Conservation (phyloP, 139 green algal genomes). For the Zygnema circumcarinatum region DNA sequence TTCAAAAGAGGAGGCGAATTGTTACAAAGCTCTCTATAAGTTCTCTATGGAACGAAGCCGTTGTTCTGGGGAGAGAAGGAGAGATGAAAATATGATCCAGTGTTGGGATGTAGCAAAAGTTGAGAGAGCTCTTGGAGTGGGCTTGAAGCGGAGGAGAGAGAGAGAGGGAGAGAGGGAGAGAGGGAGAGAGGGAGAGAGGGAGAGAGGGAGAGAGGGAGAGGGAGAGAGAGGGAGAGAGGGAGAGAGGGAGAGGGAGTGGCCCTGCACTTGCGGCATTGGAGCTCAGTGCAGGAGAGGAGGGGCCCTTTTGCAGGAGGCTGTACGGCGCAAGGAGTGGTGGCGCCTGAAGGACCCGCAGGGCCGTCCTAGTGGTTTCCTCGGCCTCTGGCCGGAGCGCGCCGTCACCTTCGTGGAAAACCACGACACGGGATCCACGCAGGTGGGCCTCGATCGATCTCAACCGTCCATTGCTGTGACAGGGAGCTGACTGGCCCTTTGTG, state of each 20-base stretch:
- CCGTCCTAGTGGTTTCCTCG: constrained; percentile 65
- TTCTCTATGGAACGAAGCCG: background rate
- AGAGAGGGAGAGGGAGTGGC: background rate
- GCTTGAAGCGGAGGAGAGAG: background rate
- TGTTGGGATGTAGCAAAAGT: background rate
- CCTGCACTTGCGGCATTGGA: background rate
- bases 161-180: background rate
- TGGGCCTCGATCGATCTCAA: no score
- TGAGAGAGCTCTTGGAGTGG: background rate
- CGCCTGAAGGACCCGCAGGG: constrained; percentile 80
- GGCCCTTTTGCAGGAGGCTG: constrained; percentile 91
- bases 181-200: background rate
- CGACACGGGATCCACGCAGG: constrained; percentile 68
- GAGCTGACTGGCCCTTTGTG: no score
- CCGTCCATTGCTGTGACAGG: no score
- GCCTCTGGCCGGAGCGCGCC: constrained; percentile 61
- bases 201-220: constrained; percentile 5
- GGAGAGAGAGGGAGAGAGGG: background rate
- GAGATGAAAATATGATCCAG: background rate
- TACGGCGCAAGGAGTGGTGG: constrained; percentile 88
- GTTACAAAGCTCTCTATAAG: background rate
- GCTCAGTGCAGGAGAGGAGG: background rate
- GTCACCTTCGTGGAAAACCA: constrained; percentile 74
- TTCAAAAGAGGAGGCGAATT: no score
- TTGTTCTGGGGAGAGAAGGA: background rate